Base-by-base conservation (phyloP, 2,329 filamentous ascomycete species). In the Aureobasidium sp. region DNA sequence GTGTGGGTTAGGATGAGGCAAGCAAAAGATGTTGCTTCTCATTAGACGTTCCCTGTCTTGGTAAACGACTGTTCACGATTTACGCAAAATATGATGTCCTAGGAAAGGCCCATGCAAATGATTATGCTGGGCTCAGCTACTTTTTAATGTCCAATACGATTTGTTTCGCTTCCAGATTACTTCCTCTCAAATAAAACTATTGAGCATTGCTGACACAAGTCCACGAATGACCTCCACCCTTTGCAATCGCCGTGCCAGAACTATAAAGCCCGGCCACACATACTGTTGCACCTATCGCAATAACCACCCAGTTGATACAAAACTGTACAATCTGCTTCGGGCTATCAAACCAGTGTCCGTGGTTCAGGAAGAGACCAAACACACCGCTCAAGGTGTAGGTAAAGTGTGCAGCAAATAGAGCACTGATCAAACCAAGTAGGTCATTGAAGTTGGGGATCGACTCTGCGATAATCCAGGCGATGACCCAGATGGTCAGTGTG, bases 381-480 rank as follows among this genome's bases (percentile, higher is more conserved):
- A 67, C 55, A 5, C 67, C 68, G 30, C 60, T 37, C 5, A 68
- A 48, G 2, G 62, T 60, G 34, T 65, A 65, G 0, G 63, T 67
- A 27, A 88, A 89, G 85, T 86, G 89, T 54, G 79, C 83, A 4
- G 81, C 83, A 64, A 89, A 88, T 3, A 88, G 73, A 1, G 85
- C 68, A 9, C 67, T 73, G 61, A 89, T 84, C 50, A 64, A 50
- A 9, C 53, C 27, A 6, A 64, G 41, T 13, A 64, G 30, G 7
- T 62, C 54, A 5, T 60, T 57, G 55, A 62, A 62, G 29, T 62
- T 53, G 1, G 63, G 63, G 11, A 62, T 62, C 2, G 29, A 53
- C 36, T 87, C 82, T 5, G 88, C 86, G 63, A 90, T 86, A 63
- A 90, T 74, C 78, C 83, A 87, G 5, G 85, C 83, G 3, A 87